Evolutionary conservation across 2,329 filamentous ascomycete species (phyloP), one percentile per base, ranked within the genome.

Genomic region (Clarireedia sp.): DNA sequence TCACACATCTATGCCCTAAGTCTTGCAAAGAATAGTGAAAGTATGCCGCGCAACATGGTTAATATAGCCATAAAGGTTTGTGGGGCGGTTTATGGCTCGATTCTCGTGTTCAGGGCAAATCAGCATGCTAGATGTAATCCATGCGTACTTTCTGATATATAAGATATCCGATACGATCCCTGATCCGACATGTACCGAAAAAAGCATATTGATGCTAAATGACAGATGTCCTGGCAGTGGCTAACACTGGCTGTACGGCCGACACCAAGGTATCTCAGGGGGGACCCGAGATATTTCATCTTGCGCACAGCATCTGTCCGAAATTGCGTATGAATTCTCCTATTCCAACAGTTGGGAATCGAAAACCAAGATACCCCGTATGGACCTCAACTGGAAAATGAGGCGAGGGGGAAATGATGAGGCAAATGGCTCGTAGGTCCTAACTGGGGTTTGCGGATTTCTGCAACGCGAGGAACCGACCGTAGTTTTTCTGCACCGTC

Each of bases 341-440:
- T 23, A 14, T 49, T 17, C 52, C 52, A 54, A 44, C 52, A 26
- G 52, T 54, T 44, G 52, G 52, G 29, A 33, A 33, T 12, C 3
- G 29, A 33, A 33, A 33, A 33, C 12, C 10, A 9, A 33, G 29
- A 12, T 33, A 9, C 29, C 12, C 29, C 19, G 37, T 12, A 8
- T 38, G 10, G 45, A 19, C 52, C 45, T 24, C 46, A 46, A 49
- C 40, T 29, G n/a, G 16, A 43, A 50, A 36, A 43, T 43, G 52
- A 43, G 52, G 52, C 45, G 52, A 50, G 23, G 19, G 10, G 26
- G 46, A 29, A 23, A 54, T 16, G 14, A 54, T 36, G 37, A 54
- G 38, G 37, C 26, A 43, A 37, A 50, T 36, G 24, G 36, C 29
- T 43, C 40, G 52, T 23, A 38, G 10, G 29, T 33, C 29, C 10